These are phyloP conservation scores for Eucalyptus erythrocorys DNA, from an alignment of 345 rosid genomes.

Conservation along the genomic window DNA sequence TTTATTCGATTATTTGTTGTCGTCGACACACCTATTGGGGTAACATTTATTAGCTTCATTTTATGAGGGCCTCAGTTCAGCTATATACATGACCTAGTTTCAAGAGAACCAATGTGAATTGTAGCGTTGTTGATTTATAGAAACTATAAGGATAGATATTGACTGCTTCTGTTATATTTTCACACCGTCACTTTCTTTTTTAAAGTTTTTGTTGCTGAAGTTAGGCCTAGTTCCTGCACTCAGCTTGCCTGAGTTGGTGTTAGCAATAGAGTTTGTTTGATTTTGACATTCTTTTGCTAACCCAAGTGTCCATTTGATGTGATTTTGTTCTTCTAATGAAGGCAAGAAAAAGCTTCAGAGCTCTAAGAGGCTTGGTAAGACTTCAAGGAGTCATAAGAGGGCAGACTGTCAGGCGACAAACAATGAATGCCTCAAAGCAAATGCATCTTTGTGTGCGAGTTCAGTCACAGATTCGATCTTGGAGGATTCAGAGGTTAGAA, in stretches of 20 bases:
- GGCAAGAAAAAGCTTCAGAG: slow-evolving; percentile 92
- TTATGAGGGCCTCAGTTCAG: not conserved
- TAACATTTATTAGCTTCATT: not conserved
- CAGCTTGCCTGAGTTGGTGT: not conserved
- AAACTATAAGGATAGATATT: not conserved
- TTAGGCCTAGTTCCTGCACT: not conserved
- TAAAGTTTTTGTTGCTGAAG: not conserved
- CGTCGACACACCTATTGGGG: not conserved
- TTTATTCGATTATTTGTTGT: not conserved
- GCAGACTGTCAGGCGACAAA: slow-evolving; percentile 82
- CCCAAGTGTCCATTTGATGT: not conserved
- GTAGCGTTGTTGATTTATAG: not conserved
- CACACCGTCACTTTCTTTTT: not conserved
- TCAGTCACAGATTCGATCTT: slow-evolving; percentile 93
- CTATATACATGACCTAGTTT: not conserved
- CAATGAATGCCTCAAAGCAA: slow-evolving; percentile 76
- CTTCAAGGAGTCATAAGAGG: slow-evolving; percentile 97
- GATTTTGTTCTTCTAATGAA: slow-evolving; percentile 1
- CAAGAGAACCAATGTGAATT: not conserved
- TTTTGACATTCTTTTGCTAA: not conserved
- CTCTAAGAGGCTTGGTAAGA: slow-evolving; percentile 88
- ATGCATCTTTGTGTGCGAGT: slow-evolving; percentile 91
- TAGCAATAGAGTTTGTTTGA: not conserved
- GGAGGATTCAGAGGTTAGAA: slow-evolving; percentile 86
- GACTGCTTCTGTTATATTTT: not conserved